A percentile compares a stretch with the other conserved stretches of the same genome.
phyloP scores from a whole-genome alignment of 305 asterid species.

The Fraxinus floribunda region DNA sequence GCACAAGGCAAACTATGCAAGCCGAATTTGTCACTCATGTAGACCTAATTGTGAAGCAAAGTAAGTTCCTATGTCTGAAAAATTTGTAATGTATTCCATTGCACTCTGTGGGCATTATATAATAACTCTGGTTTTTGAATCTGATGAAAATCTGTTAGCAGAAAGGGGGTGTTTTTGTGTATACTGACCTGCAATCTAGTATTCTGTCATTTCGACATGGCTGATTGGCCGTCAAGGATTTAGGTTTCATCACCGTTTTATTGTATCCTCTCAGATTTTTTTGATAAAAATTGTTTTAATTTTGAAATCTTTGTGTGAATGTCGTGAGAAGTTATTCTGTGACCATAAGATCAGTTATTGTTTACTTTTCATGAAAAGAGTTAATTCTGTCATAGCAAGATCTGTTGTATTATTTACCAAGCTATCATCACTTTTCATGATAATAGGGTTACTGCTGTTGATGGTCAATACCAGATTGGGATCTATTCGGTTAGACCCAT shows the following conservation, averaged over 20 bases:
- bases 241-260: not conserved
- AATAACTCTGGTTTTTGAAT: not conserved
- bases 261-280: not conserved
- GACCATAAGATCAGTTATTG: not conserved
- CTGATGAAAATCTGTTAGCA: not conserved
- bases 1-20: constrained; percentile 99
- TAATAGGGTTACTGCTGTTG: constrained; percentile 96
- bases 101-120: not conserved
- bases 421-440: constrained; percentile 26
- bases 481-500: constrained; percentile 89
- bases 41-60: constrained; percentile 99
- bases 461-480: constrained; percentile 97
- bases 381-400: not conserved
- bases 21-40: constrained; percentile 99
- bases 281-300: not conserved
- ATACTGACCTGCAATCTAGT: not conserved
- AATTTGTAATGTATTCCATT: not conserved
- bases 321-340: not conserved
- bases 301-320: not conserved
- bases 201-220: not conserved
- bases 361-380: not conserved
- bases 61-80: constrained; percentile 42
- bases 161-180: not conserved
- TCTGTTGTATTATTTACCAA: not conserved
- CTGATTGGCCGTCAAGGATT: not conserved